Evolutionary conservation across 805 yeast genomes (phyloP).

Genomic region (Metschnikowia baotianmanensis): DNA sequence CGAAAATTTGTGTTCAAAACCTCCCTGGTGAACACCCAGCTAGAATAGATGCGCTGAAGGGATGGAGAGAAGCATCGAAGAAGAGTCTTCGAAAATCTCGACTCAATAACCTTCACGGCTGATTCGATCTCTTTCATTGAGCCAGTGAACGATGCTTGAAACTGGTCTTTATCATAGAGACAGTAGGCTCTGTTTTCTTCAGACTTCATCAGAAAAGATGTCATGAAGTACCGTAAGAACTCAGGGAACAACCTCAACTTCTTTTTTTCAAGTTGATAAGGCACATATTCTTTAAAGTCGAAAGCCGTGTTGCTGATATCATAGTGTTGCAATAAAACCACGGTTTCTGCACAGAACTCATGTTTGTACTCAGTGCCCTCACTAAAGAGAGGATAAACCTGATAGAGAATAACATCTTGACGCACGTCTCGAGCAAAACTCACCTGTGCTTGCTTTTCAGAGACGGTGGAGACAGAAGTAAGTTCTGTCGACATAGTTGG

Average conservation of each 20-base stretch:
- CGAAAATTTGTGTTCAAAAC: not conserved
- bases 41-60: not conserved
- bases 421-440: too few relatives aligned
- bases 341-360: too few relatives aligned
- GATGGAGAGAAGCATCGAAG: not conserved
- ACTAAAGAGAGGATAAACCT: too few relatives aligned
- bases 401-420: too few relatives aligned
- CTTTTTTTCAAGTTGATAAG: not conserved
- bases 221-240: slow-evolving; percentile 2
- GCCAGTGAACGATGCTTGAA: not conserved
- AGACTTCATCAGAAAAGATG: not conserved
- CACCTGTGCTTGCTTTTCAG: too few relatives aligned
- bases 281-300: not conserved
- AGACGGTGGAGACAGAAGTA: too few relatives aligned
- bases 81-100: not conserved
- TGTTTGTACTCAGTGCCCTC: too few relatives aligned
- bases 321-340: not conserved
- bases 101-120: not conserved
- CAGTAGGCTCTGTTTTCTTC: slow-evolving; percentile 1
- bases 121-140: not conserved
- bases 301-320: not conserved
- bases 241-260: slow-evolving; percentile 2
- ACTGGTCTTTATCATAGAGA: not conserved
- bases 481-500: too few relatives aligned
- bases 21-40: not conserved